Percentiles rank a stretch among this genome's conserved stretches.
These are phyloP conservation scores for Eimeria necatrix DNA, from an alignment of 169 alveolate genomes.

Conservation along the genomic window DNA sequence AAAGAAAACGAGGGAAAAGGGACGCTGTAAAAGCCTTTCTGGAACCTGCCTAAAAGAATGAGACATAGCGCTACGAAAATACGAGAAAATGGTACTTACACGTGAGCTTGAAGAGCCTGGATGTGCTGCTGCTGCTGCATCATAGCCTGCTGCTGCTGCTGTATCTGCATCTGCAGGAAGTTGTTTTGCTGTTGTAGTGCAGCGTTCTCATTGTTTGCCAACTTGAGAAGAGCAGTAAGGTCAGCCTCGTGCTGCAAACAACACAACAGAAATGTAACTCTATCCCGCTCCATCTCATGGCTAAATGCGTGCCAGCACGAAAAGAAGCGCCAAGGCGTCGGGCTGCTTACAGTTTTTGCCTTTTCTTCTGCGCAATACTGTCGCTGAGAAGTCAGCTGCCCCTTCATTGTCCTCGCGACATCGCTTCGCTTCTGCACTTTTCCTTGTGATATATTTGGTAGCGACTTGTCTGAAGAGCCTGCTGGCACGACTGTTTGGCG, in stretches of 20 bases:
- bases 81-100: conserved; percentile 14
- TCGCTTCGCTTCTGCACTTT: background rate
- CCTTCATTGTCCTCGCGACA: conserved; percentile 1
- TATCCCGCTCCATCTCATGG: background rate
- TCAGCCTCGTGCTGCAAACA: background rate
- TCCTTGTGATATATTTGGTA: background rate
- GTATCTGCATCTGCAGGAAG: conserved; percentile 45
- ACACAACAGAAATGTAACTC: background rate
- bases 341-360: background rate
- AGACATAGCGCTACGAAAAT: too few species aligned
- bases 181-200: conserved; percentile 53
- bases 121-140: conserved; percentile 63
- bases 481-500: background rate
- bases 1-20: background rate
- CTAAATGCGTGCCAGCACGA: too few species aligned
- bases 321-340: background rate
- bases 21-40: background rate
- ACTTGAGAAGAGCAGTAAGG: background rate
- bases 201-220: conserved; percentile 24
- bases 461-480: background rate
- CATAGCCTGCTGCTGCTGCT: conserved; percentile 66
- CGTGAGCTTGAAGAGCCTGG: conserved; percentile 65
- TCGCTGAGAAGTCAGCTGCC: background rate
- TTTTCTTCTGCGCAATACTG: background rate
- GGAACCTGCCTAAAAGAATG: background rate